phyloP scores from a whole-genome alignment of 176 grass and related monocot genomes.

The Juncus inflexus region DNA sequence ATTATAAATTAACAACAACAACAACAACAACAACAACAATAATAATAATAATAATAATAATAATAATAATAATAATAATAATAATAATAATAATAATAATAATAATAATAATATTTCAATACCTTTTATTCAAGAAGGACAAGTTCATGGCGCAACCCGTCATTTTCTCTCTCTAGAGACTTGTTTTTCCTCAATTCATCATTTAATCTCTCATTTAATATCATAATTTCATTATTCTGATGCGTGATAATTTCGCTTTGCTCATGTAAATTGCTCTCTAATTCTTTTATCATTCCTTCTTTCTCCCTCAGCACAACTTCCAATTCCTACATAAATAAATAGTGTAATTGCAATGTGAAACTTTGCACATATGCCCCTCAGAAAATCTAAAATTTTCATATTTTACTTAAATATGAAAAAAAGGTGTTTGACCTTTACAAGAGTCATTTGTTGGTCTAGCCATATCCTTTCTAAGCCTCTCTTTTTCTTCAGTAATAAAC shows the following conservation, averaged over 20 bases:
- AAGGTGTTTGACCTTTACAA: slow-evolving; percentile 44
- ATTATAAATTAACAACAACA: too few species aligned
- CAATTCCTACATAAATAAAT: slow-evolving; percentile 39
- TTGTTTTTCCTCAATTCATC: slow-evolving; percentile 74
- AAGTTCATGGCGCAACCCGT: slow-evolving; percentile 73
- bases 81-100: too few species aligned
- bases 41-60: too few species aligned
- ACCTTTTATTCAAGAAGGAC: slow-evolving; percentile 95
- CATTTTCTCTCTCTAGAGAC: slow-evolving; percentile 88
- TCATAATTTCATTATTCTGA: slow-evolving; percentile 54
- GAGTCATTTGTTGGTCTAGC: slow-evolving; percentile 33
- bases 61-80: too few species aligned
- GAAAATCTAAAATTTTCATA: neutral
- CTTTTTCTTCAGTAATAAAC: slow-evolving; percentile 78
- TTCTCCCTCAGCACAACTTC: slow-evolving; percentile 55
- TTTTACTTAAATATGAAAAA: neutral
- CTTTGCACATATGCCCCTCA: too few species aligned
- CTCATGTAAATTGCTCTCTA: slow-evolving; percentile 54
- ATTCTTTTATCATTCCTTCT: slow-evolving; percentile 62
- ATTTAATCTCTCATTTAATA: slow-evolving; percentile 73
- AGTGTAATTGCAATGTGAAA: too few species aligned
- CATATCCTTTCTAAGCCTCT: slow-evolving; percentile 57
- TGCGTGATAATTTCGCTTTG: slow-evolving; percentile 64
- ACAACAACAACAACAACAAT: too few species aligned
- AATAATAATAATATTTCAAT: neutral